These are phyloP conservation scores for Amanita subjunquillea DNA, from an alignment of 768 basidiomycete genomes.

Conservation along the genomic window DNA sequence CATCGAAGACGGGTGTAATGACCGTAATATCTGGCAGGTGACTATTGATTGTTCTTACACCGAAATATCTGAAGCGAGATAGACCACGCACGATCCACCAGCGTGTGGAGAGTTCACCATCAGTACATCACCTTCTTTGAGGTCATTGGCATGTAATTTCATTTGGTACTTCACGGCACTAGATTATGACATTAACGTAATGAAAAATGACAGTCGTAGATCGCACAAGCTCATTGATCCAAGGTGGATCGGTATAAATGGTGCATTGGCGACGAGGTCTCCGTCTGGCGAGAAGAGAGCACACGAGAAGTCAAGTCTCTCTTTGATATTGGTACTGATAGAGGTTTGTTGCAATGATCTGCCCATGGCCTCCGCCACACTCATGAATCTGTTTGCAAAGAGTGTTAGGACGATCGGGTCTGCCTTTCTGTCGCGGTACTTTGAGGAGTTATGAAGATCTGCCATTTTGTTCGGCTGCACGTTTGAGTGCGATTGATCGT, in stretches of 20 bases:
- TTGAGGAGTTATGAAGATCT: neutral
- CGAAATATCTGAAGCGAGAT: constrained; percentile 3
- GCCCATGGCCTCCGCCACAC: constrained; percentile 94
- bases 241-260: constrained; percentile 81
- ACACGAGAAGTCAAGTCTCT: constrained; percentile 90
- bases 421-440: constrained; percentile 30
- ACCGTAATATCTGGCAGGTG: constrained; percentile 75
- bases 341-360: constrained; percentile 83
- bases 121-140: constrained; percentile 87
- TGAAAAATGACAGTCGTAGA: neutral
- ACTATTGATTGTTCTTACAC: constrained; percentile 12
- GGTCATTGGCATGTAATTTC: constrained; percentile 54
- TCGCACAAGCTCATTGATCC: constrained; percentile 88
- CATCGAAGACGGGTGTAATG: constrained; percentile 84
- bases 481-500: neutral
- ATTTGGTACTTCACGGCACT: constrained; percentile 88
- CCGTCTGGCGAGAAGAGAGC: constrained; percentile 94
- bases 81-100: constrained; percentile 66
- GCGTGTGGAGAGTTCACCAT: constrained; percentile 89
- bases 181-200: constrained; percentile 3
- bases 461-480: neutral
- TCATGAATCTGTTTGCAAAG: constrained; percentile 96
- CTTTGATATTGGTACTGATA: constrained; percentile 93
- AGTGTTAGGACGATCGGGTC: constrained; percentile 86
- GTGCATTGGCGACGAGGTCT: constrained; percentile 89